phyloP scores from a whole-genome alignment of 2,329 filamentous ascomycete genomes.

The Colletotrichum filicis region DNA sequence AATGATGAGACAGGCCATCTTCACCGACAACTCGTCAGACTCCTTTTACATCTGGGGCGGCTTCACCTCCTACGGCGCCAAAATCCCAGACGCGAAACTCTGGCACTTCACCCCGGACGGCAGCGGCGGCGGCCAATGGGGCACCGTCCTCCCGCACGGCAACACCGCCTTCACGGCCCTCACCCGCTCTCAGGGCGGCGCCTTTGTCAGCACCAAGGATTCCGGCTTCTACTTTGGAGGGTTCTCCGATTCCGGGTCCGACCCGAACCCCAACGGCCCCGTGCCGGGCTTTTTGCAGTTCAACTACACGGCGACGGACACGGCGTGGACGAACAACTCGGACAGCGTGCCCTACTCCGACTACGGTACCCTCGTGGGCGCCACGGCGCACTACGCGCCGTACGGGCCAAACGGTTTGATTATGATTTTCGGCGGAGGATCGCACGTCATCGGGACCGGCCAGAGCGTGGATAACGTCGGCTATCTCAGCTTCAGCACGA shows the following conservation, averaged over 20 bases:
- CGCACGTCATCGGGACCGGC: not conserved
- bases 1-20: slow-evolving; percentile 27
- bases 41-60: slow-evolving; percentile 37
- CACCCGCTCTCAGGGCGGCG: slow-evolving; percentile 18
- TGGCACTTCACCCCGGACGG: slow-evolving; percentile 34
- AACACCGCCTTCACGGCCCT: slow-evolving; percentile 18
- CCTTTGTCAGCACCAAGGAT: slow-evolving; percentile 25
- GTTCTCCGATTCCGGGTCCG: slow-evolving; percentile 4
- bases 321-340: slow-evolving; percentile 29
- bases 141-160: slow-evolving; percentile 25
- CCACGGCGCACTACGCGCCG: slow-evolving; percentile 29
- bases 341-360: slow-evolving; percentile 18
- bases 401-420: slow-evolving; percentile 34
- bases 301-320: slow-evolving; percentile 27
- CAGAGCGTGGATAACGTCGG: slow-evolving; percentile 8
- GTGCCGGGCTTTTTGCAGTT: slow-evolving; percentile 27
- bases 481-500: slow-evolving; percentile 26
- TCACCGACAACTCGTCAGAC: slow-evolving; percentile 12
- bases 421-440: slow-evolving; percentile 30
- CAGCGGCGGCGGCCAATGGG: slow-evolving; percentile 33
- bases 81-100: slow-evolving; percentile 4
- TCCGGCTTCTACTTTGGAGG: slow-evolving; percentile 36
- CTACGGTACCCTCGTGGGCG: slow-evolving; percentile 23
- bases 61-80: slow-evolving; percentile 2
- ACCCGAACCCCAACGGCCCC: slow-evolving; percentile 12